Evolutionary conservation across 1,284 basidiomycete genomes (phyloP), one percentile per base, ranked within the genome.

Genomic region (Sparassis latifolia): DNA sequence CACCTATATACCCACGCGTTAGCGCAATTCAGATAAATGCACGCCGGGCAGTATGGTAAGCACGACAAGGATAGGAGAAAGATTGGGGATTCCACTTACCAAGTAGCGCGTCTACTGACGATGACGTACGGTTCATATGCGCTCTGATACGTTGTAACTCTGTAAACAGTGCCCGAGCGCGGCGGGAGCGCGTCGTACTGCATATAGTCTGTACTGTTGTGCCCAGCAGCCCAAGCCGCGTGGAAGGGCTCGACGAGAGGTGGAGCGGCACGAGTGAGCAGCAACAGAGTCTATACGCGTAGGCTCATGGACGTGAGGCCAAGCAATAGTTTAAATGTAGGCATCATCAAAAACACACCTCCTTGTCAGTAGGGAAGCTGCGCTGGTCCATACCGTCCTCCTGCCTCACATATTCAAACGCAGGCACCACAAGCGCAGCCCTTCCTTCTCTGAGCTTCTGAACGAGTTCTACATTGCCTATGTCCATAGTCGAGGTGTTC

Each of bases 111-210:
- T 56, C 82, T 86, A 66, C 78, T 85, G 62, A 87, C 84, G 49
- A 93, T 80, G 33, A 91, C 77, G 59, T 92, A 93, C 5, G 89
- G 89, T 60, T 93, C 89, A 60, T 92, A 92, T 10, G 84, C 80
- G 44, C 87, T 75, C 57, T 90, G 86, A 65, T 92, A 92, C 44
- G 73, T 70, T 6, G 76, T 78, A 10, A 89, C 84, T 55, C 77
- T 78, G 69, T 92, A 93, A 0, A 89, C 72, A 53, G 84, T 79
- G 30, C 86, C 85, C 0, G 80, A 71, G 43, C 73, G 63, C 2
- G 66, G 61, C 10, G 62, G 59, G 3, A 86, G 74, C 2, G 71
- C 61, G 62, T 87, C 89, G 63, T 82, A 92, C 42, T 73, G 74
- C 28, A 74, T 68, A 62, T 92, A 92, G 61, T 92, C 82, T 0